Conservation (phyloP, 805 yeast species). For the Maudiozyma serrabonitensis region DNA sequence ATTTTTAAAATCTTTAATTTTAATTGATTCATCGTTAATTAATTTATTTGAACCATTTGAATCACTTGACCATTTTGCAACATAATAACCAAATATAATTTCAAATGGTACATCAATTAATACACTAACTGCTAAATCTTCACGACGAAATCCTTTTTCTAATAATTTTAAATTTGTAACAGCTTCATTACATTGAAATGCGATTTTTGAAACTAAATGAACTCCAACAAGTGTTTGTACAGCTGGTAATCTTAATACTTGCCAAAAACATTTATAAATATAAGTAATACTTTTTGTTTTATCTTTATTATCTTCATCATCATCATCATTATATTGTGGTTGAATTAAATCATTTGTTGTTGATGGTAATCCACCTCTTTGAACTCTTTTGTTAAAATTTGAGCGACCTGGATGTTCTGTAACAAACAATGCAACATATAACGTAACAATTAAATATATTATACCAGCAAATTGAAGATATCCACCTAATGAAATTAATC, state of each 20-base stretch:
- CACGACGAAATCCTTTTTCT: constrained; percentile 87
- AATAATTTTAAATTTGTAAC: constrained; percentile 86
- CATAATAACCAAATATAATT: constrained; percentile 87
- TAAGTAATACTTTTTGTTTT: constrained; percentile 33
- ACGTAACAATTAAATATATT: constrained; percentile 57
- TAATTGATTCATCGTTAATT: neutral
- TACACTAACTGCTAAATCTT: constrained; percentile 87
- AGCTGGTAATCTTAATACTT: constrained; percentile 58
- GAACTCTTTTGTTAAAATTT: constrained; percentile 27
- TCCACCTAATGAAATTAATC: constrained; percentile 61
- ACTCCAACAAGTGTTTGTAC: constrained; percentile 66
- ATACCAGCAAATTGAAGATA: constrained; percentile 76
- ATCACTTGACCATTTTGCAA: constrained; percentile 90
- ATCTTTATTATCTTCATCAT: constrained; percentile 22
- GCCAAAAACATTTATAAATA: constrained; percentile 58
- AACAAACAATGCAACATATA: constrained; percentile 45
- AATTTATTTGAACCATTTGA: neutral
- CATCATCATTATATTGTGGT: constrained; percentile 20
- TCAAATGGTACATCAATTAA: constrained; percentile 94
- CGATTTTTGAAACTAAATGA: constrained; percentile 74
- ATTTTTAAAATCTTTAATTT: neutral
- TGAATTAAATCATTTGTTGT: constrained; percentile 8
- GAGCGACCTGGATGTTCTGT: constrained; percentile 54
- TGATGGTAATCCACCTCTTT: constrained; percentile 2
- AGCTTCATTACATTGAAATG: constrained; percentile 92